A percentile compares a stretch with the other conserved stretches of the same genome.
These are phyloP conservation scores for Mariannaea sp. DNA, from an alignment of 2,329 filamentous ascomycete genomes.

Conservation along the genomic window DNA sequence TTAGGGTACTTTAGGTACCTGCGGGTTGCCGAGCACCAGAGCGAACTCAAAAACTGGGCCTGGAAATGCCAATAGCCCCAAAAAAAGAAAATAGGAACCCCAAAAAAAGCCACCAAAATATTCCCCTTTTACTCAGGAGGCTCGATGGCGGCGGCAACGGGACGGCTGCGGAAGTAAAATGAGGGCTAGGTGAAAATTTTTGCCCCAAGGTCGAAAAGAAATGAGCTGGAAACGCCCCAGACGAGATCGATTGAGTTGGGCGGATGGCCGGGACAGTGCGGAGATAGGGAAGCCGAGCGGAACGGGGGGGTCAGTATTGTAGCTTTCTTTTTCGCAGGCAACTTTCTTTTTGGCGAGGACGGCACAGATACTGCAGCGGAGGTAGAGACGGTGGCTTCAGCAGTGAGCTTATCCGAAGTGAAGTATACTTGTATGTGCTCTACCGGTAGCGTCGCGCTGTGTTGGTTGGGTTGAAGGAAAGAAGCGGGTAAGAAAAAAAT, in stretches of 20 bases:
- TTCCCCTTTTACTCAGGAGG: neutral
- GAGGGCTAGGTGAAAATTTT: constrained; percentile 12
- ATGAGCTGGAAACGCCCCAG: constrained; percentile 7
- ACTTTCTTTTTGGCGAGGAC: too few relatives aligned
- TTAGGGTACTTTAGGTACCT: too few relatives aligned
- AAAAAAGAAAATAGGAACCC: too few relatives aligned
- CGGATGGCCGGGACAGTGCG: constrained; percentile 2
- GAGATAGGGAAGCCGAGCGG: neutral
- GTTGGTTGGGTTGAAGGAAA: too few relatives aligned
- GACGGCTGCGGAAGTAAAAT: constrained; percentile 10
- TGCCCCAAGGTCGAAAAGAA: constrained; percentile 11
- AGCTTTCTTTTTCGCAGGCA: neutral
- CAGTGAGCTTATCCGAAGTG: too few relatives aligned
- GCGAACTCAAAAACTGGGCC: constrained; percentile 6
- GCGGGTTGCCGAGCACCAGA: constrained; percentile 22
- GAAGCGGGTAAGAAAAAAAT: too few relatives aligned
- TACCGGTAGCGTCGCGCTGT: too few relatives aligned
- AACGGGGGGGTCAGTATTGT: neutral
- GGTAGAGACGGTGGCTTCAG: too few relatives aligned
- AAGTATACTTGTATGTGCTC: too few relatives aligned
- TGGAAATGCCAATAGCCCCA: neutral
- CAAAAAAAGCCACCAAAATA: too few relatives aligned
- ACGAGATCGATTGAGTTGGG: constrained; percentile 6
- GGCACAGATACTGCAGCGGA: too few relatives aligned
- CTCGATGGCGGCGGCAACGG: constrained; percentile 4